phyloP scores from a whole-genome alignment of 495 filamentous ascomycete species.

The Penicillium ucsense region DNA sequence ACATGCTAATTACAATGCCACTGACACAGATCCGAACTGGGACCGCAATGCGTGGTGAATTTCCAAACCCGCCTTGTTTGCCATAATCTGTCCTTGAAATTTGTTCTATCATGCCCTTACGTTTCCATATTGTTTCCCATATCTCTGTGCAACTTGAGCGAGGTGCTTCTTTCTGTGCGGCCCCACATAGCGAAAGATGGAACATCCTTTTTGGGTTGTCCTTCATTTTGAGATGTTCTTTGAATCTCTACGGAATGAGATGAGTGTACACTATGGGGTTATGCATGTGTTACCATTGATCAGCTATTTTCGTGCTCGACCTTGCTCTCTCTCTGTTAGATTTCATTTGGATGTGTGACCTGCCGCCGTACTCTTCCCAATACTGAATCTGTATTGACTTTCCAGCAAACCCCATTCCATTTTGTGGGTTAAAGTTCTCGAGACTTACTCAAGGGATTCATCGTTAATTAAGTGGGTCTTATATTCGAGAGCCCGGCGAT shows the following conservation, averaged over 20 bases:
- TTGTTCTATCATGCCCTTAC: neutral
- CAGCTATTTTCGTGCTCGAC: too few species aligned
- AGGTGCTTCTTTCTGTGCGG: neutral
- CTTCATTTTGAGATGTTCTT: neutral
- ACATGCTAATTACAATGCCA: too few species aligned
- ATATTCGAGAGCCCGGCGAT: too few species aligned
- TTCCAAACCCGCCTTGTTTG: neutral
- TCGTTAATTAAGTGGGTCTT: too few species aligned
- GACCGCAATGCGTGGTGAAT: constrained; percentile 32
- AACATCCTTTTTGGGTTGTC: neutral
- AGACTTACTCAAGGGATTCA: too few species aligned
- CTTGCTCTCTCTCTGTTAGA: too few species aligned
- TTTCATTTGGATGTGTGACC: too few species aligned
- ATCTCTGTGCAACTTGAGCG: constrained; percentile 13
- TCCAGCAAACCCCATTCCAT: too few species aligned
- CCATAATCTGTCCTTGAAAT: constrained; percentile 2
- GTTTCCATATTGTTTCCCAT: constrained; percentile 2
- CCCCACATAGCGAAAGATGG: too few species aligned
- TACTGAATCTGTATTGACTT: too few species aligned
- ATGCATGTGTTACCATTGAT: neutral
- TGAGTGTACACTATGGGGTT: constrained; percentile 1
- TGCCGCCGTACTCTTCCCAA: too few species aligned
- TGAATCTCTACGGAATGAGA: neutral
- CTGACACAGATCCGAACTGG: constrained; percentile 21
- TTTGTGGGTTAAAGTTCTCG: too few species aligned